These are phyloP conservation scores for Rubia tinctorum DNA, from an alignment of 305 asterid species.

Conservation along the genomic window DNA sequence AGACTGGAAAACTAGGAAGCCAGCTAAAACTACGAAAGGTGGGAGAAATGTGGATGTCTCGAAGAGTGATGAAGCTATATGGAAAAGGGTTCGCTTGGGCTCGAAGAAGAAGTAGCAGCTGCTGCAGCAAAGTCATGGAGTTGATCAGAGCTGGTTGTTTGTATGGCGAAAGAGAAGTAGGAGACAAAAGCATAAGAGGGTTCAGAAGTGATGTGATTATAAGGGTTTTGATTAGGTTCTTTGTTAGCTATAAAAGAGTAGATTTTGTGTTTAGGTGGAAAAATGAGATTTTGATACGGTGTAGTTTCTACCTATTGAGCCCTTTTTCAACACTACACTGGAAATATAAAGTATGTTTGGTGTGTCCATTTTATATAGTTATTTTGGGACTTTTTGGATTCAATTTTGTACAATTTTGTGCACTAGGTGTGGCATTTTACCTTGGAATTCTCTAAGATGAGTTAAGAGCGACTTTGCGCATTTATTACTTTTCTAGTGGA, in stretches of 20 bases:
- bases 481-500: too few species aligned
- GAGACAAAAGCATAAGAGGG: conserved; percentile 25
- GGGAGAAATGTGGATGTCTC: conserved; percentile 25
- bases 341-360: not conserved
- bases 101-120: conserved; percentile 18
- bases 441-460: too few species aligned
- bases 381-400: too few species aligned
- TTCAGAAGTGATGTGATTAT: not conserved
- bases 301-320: not conserved
- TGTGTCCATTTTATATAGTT: not conserved
- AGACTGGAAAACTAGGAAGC: conserved; percentile 11
- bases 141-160: conserved; percentile 11
- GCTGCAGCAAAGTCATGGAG: conserved; percentile 2
- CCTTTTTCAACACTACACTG: not conserved
- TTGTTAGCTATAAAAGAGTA: not conserved
- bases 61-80: conserved; percentile 9
- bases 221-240: not conserved
- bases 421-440: too few species aligned
- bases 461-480: too few species aligned
- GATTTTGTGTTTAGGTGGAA: not conserved
- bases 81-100: conserved; percentile 17
- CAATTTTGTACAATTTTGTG: too few species aligned
- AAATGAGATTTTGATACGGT: not conserved
- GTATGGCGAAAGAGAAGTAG: conserved; percentile 31
- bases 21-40: conserved; percentile 15